Evolutionary conservation across 305 asterid genomes (phyloP), one percentile per base, ranked within the genome.

Genomic region (Fraxinus paxiana): DNA sequence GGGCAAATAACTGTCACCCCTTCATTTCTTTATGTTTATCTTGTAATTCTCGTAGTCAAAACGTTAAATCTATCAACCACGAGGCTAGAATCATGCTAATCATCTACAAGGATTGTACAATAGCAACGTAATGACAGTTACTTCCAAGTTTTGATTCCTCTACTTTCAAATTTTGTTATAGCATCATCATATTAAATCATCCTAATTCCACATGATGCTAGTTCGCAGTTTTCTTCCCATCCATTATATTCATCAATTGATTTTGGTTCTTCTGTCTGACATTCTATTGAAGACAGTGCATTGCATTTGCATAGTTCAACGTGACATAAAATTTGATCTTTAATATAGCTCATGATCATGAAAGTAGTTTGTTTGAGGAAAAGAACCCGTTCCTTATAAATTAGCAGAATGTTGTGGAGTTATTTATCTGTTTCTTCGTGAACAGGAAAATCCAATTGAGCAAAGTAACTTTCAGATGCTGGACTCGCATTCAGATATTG

Each of bases 371-470:
- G 83, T 83, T 84, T 77, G 87, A 82, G 70, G 89, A 78, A 69
- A 88, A 86, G 86, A 85, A 81, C 77, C 87, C 77, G 80, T 85
- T 83, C 82, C 90, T 84, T 83, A 17, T 82, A 70, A 81, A 83
- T 83, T 90, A 85, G 76, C 90, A 80, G 73, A 83, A 77, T 84
- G 76, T 77, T 69, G 80, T 33, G 63, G 92, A 79, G 80, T 85
- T 87, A 75, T 88, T 71, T 82, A 71, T 77, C 35, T 75, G 46
- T 77, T 61, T 84, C 81, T 89, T 77, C 87, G 73, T 43, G 91
- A 83, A 83, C 89, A 82, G 84, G 91, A 88, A 82, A 88, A 84
- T 75, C 90, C 82, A 77, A 74, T 84, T 38, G 86, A 79, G 74
- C 88, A 83, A 56, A 83, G 87, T 78, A 82, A 85, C 77, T 83